These are phyloP conservation scores for Acanthochlamys bracteata DNA, from an alignment of 106 monocot genomes.

Conservation along the genomic window DNA sequence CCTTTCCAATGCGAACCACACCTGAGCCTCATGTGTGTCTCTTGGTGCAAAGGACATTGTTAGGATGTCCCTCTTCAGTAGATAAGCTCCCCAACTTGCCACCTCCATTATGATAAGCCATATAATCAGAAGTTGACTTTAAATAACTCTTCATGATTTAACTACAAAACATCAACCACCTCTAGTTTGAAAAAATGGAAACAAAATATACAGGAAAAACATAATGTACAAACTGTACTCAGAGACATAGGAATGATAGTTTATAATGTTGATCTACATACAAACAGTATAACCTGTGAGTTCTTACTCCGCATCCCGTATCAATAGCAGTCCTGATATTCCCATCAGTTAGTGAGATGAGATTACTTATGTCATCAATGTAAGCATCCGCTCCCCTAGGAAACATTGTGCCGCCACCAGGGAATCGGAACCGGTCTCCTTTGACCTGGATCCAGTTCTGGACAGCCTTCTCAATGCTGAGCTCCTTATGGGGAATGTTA, in stretches of 20 bases:
- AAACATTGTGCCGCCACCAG: slow-evolving; percentile 75
- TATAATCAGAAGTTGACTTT: neutral
- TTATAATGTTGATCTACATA: neutral
- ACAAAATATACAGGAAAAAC: too few species aligned
- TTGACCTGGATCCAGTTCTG: slow-evolving; percentile 82
- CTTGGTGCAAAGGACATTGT: slow-evolving; percentile 45
- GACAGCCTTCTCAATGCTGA: slow-evolving; percentile 67
- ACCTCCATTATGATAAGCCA: slow-evolving; percentile 25
- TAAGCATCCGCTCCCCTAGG: slow-evolving; percentile 61
- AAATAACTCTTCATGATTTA: neutral
- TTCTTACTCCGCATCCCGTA: slow-evolving; percentile 63
- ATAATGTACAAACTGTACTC: too few species aligned
- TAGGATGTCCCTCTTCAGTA: slow-evolving; percentile 34
- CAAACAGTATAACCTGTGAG: neutral
- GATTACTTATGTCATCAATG: slow-evolving; percentile 54
- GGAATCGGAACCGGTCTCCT: slow-evolving; percentile 44
- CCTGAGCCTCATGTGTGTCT: slow-evolving; percentile 52
- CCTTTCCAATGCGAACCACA: slow-evolving; percentile 64
- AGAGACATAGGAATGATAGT: too few species aligned
- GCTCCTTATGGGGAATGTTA: slow-evolving; percentile 44
- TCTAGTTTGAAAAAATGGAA: too few species aligned
- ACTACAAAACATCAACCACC: too few species aligned
- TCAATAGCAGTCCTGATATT: slow-evolving; percentile 60
- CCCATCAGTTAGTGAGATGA: slow-evolving; percentile 40
- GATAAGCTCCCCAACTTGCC: slow-evolving; percentile 67